Base-by-base conservation (phyloP, 192 early-diverging fungal species). In the Geosiphon pyriformis region DNA sequence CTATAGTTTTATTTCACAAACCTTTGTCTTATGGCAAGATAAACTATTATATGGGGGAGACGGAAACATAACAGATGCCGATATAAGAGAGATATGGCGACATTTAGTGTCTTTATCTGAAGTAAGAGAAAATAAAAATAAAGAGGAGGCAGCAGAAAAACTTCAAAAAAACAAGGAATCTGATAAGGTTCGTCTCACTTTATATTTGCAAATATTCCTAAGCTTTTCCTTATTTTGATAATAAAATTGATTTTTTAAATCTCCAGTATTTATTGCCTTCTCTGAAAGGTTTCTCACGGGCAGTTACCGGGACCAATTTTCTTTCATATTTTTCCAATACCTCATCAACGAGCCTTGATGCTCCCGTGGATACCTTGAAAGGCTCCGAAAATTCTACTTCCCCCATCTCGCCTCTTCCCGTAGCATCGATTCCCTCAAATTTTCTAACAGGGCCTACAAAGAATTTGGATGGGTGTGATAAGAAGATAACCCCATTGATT, bases 21-120 rank as follows among this genome's bases (percentile, higher is more conserved):
- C 48, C 11, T 18, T 66, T 56, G 26, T 66, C 4, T 42, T 66
- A 42, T 56, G 53, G 64, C n/a, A 66, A 17, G 52, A 66, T 46
- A 66, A 42, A 27, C 32, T 66, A 15, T 26, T 66, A 29, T 66
- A 46, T 42, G 27, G 34, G 22, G 31, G 31, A 22, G 49, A 33
- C 31, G 27, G 49, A 33, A 29, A 3, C 18, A 47, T 66, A 31
- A 7, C 53, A 30, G 54, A 46, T 12, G 34, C 33, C 48, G 34
- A 66, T 4, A 6, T 57, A 1, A 54, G 22, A 46, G 27, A 29
- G 18, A 56, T 66, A 37, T 66, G 32, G 33, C 32, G 35, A 37
- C 53, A 66, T 66, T 46, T 66, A 32, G 35, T 42, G 37, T 12
- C 34, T 30, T 57, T 56, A 1, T 49, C 31, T 27, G 20, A 20